A percentile compares a stretch with the other conserved stretches of the same genome.
Evolutionary conservation across 345 rosid genomes (phyloP).

Genomic region (Euclidium syriacum): DNA sequence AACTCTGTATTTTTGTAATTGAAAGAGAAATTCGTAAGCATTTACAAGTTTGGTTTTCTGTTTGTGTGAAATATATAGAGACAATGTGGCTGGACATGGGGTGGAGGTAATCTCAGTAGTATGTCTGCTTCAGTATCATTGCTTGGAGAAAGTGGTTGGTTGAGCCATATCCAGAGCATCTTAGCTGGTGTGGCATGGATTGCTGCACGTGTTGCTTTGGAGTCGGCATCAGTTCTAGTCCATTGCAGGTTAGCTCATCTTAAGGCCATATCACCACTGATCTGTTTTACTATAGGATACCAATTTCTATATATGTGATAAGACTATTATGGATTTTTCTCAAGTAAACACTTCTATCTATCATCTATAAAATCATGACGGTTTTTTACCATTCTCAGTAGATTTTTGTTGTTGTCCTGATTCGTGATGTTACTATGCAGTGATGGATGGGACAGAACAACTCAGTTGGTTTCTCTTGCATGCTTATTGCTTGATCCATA

Average conservation of each 20-base stretch:
- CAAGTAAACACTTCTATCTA: conserved; percentile 2
- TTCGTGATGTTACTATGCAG: conserved; percentile 39
- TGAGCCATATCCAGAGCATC: conserved; percentile 89
- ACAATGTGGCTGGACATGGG: conserved; percentile 98
- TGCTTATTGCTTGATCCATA: conserved; percentile 92
- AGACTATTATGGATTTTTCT: conserved; percentile 10
- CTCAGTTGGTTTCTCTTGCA: conserved; percentile 92
- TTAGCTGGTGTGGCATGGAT: conserved; percentile 99
- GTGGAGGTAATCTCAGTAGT: conserved; percentile 97
- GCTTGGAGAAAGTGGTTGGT: conserved; percentile 97
- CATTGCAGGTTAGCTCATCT: conserved; percentile 81
- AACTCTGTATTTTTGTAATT: not conserved
- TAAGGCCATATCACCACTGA: not conserved
- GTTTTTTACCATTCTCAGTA: conserved; percentile 1
- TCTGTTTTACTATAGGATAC: conserved; percentile 8
- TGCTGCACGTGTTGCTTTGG: conserved; percentile 87
- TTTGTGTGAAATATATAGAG: conserved; percentile 53
- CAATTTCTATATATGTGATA: not conserved
- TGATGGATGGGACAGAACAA: conserved; percentile 99
- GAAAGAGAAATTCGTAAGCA: not conserved
- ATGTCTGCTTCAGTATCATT: conserved; percentile 99
- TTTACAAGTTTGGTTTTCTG: not conserved
- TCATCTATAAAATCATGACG: conserved; percentile 1
- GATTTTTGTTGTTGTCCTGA: not conserved
- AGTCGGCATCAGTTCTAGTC: conserved; percentile 93